phyloP scores from a whole-genome alignment of 2,329 filamentous ascomycete species.

The Elsinoe arachidis region DNA sequence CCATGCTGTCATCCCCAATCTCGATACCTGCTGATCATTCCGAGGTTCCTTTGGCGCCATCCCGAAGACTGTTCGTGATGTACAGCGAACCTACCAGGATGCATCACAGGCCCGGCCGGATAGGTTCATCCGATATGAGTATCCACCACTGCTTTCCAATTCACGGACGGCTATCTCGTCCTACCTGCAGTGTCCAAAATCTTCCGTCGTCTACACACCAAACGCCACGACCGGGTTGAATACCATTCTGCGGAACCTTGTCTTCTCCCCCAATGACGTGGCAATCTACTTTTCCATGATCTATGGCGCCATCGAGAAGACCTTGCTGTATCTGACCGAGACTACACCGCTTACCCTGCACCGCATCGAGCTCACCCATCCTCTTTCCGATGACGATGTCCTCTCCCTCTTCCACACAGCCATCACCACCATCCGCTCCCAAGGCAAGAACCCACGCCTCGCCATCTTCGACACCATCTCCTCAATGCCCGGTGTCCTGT shows the following conservation, averaged over 20 bases:
- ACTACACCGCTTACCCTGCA: slow-evolving; percentile 43
- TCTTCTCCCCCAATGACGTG: slow-evolving; percentile 61
- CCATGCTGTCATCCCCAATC: background rate
- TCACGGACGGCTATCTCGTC: slow-evolving; percentile 56
- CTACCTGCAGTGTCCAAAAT: slow-evolving; percentile 56
- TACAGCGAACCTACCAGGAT: slow-evolving; percentile 59
- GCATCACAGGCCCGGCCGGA: slow-evolving; percentile 62
- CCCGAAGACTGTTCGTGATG: slow-evolving; percentile 53
- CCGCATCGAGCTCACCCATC: slow-evolving; percentile 57
- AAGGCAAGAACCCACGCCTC: slow-evolving; percentile 56
- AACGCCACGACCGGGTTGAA: slow-evolving; percentile 77
- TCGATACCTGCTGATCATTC: background rate
- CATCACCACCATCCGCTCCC: slow-evolving; percentile 44
- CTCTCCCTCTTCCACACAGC: slow-evolving; percentile 51
- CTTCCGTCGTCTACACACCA: slow-evolving; percentile 65
- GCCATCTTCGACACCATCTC: slow-evolving; percentile 78
- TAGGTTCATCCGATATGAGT: slow-evolving; percentile 63
- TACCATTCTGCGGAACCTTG: slow-evolving; percentile 67
- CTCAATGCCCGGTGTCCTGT: slow-evolving; percentile 65
- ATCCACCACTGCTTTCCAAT: slow-evolving; percentile 54
- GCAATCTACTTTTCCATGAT: slow-evolving; percentile 72
- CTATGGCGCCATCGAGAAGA: slow-evolving; percentile 70
- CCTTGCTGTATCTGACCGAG: slow-evolving; percentile 63
- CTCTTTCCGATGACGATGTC: slow-evolving; percentile 60
- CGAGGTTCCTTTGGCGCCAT: slow-evolving; percentile 72